phyloP scores from a whole-genome alignment of 2,329 filamentous ascomycete genomes.

The Neurospora crassa region DNA sequence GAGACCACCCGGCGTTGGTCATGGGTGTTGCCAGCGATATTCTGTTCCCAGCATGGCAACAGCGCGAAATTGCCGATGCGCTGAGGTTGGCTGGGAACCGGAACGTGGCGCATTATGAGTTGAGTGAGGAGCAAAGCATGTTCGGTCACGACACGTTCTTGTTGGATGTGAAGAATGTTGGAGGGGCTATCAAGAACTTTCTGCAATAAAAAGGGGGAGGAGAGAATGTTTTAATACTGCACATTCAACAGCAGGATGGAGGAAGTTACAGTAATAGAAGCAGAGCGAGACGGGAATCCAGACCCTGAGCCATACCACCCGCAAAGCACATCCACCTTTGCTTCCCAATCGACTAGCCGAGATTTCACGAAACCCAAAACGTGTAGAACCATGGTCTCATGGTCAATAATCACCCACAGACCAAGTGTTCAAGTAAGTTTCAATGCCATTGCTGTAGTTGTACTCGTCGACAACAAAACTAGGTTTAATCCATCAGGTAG shows the following conservation, averaged over 20 bases:
- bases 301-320: not conserved
- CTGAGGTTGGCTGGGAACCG: conserved; percentile 68
- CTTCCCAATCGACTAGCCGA: not conserved
- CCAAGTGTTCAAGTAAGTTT: not conserved
- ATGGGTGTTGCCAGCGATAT: conserved; percentile 95
- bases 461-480: not conserved
- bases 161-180: conserved; percentile 84
- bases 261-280: not conserved
- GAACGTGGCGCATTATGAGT: conserved; percentile 76
- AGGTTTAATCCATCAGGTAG: not conserved
- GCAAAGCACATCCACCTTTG: not conserved
- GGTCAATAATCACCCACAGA: not conserved
- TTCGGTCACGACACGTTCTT: conserved; percentile 97
- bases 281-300: not conserved
- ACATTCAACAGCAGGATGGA: not conserved
- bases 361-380: not conserved
- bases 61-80: conserved; percentile 83
- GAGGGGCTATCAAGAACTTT: conserved; percentile 73
- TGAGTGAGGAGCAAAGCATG: conserved; percentile 86
- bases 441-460: not conserved
- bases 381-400: not conserved
- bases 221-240: not conserved
- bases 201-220: conserved; percentile 39
- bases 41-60: conserved; percentile 95
- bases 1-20: conserved; percentile 73